Evolutionary conservation across 1,139 yeast genomes (phyloP), one percentile per base, ranked within the genome.

Genomic region (Zygoascus sp.): DNA sequence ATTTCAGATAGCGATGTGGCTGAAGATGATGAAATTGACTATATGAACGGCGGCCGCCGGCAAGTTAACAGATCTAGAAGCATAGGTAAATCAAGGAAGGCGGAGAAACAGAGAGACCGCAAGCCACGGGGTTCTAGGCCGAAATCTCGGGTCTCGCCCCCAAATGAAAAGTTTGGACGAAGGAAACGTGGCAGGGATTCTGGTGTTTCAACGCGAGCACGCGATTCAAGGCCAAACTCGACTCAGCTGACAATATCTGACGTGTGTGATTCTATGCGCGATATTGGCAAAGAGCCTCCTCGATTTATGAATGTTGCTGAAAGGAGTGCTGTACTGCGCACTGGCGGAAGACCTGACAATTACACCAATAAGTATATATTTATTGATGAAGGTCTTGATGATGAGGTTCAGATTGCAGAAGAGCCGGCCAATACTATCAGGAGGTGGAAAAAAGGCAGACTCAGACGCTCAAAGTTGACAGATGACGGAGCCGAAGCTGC

Each of bases 401-500:
- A 23, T 4, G 47, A 47, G 25, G 45, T 46, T 7, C 34, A 32
- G 22, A 23, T 15, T 8, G 25, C 37, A 5, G 42, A 30, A 9
- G 46, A 47, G 6, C 48, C 47, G 13, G 25, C 40, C 9, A 35
- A 13, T 11, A 47, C 47, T 1, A 19, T 50, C 20, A 42, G 22
- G 32, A 39, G 35, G 15, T 49, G 49, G 49, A 38, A 30, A 21
- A 15, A 27, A 8, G 50, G 49, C 16, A 27, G 47, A 25, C 35
- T 42, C 21, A 10, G 23, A 6, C 3, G 15, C 23, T 15, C 35
- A 11, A 13, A 16, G 2, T 5, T 16, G 7, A n/a, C n/a, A n/a
- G n/a, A n/a, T n/a, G n/a, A n/a, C n/a, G n/a, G n/a, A n/a, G n/a
- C n/a, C n/a, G n/a, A n/a, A n/a, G n/a, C n/a, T n/a, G n/a, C n/a